Conservation (phyloP, 164 flowering plant species). For the Kingdonia uniflora region DNA sequence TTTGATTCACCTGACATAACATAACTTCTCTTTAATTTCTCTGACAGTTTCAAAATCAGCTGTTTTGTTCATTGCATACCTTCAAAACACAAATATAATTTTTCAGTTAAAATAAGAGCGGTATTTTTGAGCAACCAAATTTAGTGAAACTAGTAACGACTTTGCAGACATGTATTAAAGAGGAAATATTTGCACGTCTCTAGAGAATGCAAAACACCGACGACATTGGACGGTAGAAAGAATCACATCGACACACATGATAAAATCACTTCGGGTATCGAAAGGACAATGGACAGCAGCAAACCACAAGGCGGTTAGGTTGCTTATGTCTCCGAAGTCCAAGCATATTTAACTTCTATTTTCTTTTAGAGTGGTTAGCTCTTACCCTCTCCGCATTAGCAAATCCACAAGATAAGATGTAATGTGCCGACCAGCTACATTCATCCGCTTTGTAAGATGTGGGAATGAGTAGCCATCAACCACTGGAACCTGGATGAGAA, state of each 20-base stretch:
- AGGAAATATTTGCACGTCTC: no score
- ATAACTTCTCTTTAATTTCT: conserved; percentile 92
- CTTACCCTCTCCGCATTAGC: conserved; percentile 89
- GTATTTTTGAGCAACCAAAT: no score
- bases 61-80: conserved; percentile 85
- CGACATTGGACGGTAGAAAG: no score
- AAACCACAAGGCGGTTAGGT: no score
- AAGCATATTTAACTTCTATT: background rate
- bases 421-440: conserved; percentile 96
- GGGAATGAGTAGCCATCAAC: conserved; percentile 99
- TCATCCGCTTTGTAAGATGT: conserved; percentile 97
- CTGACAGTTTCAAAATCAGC: conserved; percentile 96
- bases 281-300: no score
- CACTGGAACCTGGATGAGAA: conserved; percentile 72
- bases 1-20: conserved; percentile 69
- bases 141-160: no score
- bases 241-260: no score
- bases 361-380: conserved; percentile 2
- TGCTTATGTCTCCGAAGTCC: background rate
- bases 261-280: no score
- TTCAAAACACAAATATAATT: conserved; percentile 22
- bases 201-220: no score
- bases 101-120: background rate
- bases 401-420: conserved; percentile 98
- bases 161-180: no score